Evolutionary conservation across 2,329 filamentous ascomycete genomes (phyloP).

Genomic region (Aspergillus texensis): DNA sequence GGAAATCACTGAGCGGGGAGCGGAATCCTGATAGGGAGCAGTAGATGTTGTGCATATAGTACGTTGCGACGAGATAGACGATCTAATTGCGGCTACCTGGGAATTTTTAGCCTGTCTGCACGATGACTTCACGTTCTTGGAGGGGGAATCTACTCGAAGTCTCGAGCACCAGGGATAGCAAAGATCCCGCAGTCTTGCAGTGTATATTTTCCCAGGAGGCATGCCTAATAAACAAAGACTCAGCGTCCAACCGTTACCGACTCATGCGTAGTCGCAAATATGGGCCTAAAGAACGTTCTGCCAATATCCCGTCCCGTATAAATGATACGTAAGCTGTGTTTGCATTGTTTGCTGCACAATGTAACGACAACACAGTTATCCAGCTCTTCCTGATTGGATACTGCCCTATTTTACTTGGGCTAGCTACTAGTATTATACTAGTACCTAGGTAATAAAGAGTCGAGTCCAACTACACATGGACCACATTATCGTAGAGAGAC

Average conservation of each 20-base stretch:
- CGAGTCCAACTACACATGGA: not conserved
- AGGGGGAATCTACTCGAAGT: slow-evolving; percentile 22
- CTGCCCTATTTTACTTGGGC: not conserved
- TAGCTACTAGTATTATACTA: not conserved
- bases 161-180: slow-evolving; percentile 16
- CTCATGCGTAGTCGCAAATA: not conserved
- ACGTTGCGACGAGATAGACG: slow-evolving; percentile 9
- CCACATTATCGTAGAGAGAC: not conserved
- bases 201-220: slow-evolving; percentile 24
- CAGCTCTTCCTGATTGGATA: not conserved
- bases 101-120: slow-evolving; percentile 10
- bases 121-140: slow-evolving; percentile 7
- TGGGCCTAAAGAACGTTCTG: not conserved
- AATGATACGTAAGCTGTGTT: slow-evolving; percentile 21
- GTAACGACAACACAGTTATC: not conserved
- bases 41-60: not conserved
- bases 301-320: not conserved
- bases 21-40: not conserved
- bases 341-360: slow-evolving; percentile 33
- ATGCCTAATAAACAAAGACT: slow-evolving; percentile 18
- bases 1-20: not conserved
- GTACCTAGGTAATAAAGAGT: not conserved
- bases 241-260: not conserved
- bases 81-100: slow-evolving; percentile 15
- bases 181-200: slow-evolving; percentile 23